These are phyloP conservation scores for Hylodesmum podocarpum DNA, from an alignment of 306 rosid genomes.

Conservation along the genomic window DNA sequence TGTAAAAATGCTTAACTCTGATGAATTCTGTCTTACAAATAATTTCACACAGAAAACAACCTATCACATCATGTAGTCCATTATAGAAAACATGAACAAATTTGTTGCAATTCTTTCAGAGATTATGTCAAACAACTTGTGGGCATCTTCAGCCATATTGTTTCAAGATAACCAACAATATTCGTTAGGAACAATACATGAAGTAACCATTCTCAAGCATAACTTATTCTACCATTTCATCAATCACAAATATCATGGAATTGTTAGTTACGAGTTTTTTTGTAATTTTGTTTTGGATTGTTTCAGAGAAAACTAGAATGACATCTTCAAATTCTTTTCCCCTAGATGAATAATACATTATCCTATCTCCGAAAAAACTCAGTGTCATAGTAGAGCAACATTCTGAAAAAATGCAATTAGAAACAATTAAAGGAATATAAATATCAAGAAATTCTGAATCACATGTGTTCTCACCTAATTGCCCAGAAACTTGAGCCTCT, in stretches of 20 bases:
- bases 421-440: neutral
- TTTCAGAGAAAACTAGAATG: neutral
- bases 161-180: slow-evolving; percentile 49
- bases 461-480: slow-evolving; percentile 13
- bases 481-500: slow-evolving; percentile 2
- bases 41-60: neutral
- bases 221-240: slow-evolving; percentile 50
- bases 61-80: neutral
- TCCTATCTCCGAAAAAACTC: neutral
- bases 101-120: slow-evolving; percentile 31
- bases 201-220: slow-evolving; percentile 46
- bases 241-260: slow-evolving; percentile 55
- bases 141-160: slow-evolving; percentile 43
- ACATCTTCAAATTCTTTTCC: neutral
- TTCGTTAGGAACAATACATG: slow-evolving; percentile 48
- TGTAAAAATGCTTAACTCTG: neutral
- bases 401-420: neutral
- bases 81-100: neutral
- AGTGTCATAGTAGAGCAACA: neutral
- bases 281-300: neutral
- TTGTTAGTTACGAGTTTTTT: slow-evolving; percentile 9
- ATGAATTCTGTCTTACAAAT: neutral
- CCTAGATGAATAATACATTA: neutral
- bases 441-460: neutral
- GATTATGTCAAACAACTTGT: slow-evolving; percentile 51